Base-by-base conservation (phyloP, 345 rosid species). In the Toxicodendron radicans region DNA sequence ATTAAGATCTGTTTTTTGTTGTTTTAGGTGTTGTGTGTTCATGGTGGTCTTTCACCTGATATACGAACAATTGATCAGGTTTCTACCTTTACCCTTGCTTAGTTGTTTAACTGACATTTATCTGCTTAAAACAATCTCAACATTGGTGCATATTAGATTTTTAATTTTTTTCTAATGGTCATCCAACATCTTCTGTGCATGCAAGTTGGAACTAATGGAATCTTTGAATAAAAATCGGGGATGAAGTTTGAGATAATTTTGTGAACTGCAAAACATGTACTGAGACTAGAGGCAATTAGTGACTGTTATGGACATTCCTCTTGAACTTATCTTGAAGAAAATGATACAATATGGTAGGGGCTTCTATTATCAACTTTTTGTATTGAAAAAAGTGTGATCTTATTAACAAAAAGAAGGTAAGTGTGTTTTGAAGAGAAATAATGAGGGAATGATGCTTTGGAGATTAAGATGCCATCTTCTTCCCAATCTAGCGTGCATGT, bases 1-100 rank as follows among this genome's bases (percentile, higher is more conserved):
- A 24, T 58, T 63, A 12, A 35, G 71, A 11, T 71, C 18, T 58
- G 14, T 51, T n/a, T 76, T 71, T 52, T 76, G 18, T 46, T 77
- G 23, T 45, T 75, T 53, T 79, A 96, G 99, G 99, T 96, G 83
- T 95, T 96, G 64, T 96, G 99, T 78, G 99, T 96, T 79, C 99
- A 96, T 63, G 99, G 99, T 74, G 99, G 99, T 75, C 99, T 96
- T 73, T 96, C 99, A 76, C 99, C 99, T 41, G 99, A 96, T 61
- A 81, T 96, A 58, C 92, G 99, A 64, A 92, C 99, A 71, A 82
- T 93, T 63, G 99, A 96, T 88, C 99, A 96, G 97, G 99, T 95
- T 69, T 70, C 73, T 56, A 30, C 49, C 23, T 17, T 56, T 57
- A 33, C 46, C 7, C 21, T 61, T 56, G 17, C 30, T 57, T 27